These are phyloP conservation scores for Coemansia sp. DNA, from an alignment of 192 early-diverging fungal species.

Conservation along the genomic window DNA sequence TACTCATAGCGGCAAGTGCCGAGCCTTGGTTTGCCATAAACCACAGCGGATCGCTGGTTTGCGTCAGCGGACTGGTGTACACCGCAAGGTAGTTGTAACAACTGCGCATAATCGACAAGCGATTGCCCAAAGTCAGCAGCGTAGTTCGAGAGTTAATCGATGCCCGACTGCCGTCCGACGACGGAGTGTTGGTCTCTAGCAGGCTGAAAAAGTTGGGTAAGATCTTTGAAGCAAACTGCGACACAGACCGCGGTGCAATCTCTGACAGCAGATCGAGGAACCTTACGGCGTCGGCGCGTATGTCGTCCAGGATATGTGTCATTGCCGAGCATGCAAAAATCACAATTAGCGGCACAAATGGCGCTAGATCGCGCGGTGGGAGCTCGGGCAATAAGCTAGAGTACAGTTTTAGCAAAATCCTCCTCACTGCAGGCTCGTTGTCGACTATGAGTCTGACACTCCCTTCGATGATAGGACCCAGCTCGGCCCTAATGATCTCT, in stretches of 20 bases:
- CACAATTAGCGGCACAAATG: constrained; percentile 77
- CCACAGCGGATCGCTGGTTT: constrained; percentile 25
- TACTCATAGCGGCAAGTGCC: not conserved
- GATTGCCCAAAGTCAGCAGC: constrained; percentile 33
- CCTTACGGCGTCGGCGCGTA: constrained; percentile 77
- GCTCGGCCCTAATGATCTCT: constrained; percentile 33
- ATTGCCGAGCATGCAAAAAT: constrained; percentile 84
- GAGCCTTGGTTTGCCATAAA: constrained; percentile 26
- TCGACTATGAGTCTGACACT: constrained; percentile 54
- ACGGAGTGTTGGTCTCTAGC: constrained; percentile 33
- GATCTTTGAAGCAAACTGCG: constrained; percentile 64
- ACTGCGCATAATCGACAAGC: constrained; percentile 47
- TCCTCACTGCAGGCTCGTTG: constrained; percentile 52
- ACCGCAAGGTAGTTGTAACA: constrained; percentile 45
- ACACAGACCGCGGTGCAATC: constrained; percentile 63
- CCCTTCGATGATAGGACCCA: constrained; percentile 54
- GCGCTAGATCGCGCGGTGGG: constrained; percentile 63
- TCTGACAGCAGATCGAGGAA: constrained; percentile 76
- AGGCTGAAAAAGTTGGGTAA: constrained; percentile 52
- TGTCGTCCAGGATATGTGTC: constrained; percentile 87
- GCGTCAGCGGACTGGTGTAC: constrained; percentile 19
- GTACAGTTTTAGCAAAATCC: constrained; percentile 54
- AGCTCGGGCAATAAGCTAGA: constrained; percentile 42
- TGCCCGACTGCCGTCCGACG: constrained; percentile 8
- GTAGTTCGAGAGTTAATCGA: constrained; percentile 36